Conservation (phyloP, 2,329 filamentous ascomycete genomes). For the Hypoxylon rubiginosum region DNA sequence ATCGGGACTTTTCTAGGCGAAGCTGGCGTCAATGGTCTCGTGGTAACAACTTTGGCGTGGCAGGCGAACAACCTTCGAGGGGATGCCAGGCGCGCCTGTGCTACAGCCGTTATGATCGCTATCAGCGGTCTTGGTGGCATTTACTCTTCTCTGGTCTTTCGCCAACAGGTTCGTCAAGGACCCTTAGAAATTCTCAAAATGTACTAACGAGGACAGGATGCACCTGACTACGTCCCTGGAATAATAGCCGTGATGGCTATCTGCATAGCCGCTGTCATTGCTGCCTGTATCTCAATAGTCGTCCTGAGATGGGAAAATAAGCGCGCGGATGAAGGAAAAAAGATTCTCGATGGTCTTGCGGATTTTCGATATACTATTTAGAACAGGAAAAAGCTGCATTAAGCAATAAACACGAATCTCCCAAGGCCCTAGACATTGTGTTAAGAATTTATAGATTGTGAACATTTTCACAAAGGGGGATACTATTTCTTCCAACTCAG, state of each 20-base stretch:
- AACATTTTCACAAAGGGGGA: too few species aligned
- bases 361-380: slow-evolving; percentile 40
- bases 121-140: slow-evolving; percentile 41
- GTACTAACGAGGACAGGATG: slow-evolving; percentile 29
- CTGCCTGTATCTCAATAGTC: slow-evolving; percentile 38
- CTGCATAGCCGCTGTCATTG: slow-evolving; percentile 39
- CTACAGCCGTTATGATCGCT: slow-evolving; percentile 39
- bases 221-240: slow-evolving; percentile 38
- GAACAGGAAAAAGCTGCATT: neutral
- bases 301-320: slow-evolving; percentile 30
- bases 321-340: slow-evolving; percentile 34
- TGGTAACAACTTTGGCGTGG: slow-evolving; percentile 50
- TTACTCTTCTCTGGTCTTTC: slow-evolving; percentile 41
- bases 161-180: slow-evolving; percentile 37
- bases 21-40: slow-evolving; percentile 49
- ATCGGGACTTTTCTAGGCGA: slow-evolving; percentile 51
- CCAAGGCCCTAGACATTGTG: neutral
- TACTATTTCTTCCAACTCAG: slow-evolving; percentile 9
- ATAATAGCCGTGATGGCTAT: slow-evolving; percentile 44
- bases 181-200: neutral
- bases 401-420: neutral
- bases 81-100: slow-evolving; percentile 43
- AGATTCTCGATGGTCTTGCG: slow-evolving; percentile 31
- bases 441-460: neutral
- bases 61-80: slow-evolving; percentile 53